Evolutionary conservation across 371 early-diverging fungal genomes (phyloP).

Genomic region (Mortierella sp.): DNA sequence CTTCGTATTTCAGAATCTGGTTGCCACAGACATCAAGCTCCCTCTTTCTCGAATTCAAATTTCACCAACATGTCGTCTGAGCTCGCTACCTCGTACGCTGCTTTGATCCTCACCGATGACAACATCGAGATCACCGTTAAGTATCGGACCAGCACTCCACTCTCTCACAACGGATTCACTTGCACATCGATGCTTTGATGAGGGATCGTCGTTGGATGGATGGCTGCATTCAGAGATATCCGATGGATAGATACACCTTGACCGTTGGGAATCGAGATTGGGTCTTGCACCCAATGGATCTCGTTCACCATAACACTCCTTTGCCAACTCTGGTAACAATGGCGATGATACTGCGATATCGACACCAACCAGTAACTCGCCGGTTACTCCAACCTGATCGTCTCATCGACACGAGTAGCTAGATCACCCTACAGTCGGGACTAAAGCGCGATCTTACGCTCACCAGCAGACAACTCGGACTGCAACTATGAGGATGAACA

Average conservation of each 20-base stretch:
- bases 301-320: no score
- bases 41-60: conserved; percentile 44
- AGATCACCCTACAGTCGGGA: no score
- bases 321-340: no score
- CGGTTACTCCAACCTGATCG: no score
- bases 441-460: no score
- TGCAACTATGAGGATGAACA: no score
- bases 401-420: no score
- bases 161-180: not conserved
- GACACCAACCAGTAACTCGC: no score
- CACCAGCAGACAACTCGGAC: no score
- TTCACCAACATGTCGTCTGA: conserved; percentile 64
- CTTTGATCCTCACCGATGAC: conserved; percentile 98
- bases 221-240: conserved; percentile 8
- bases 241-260: not conserved
- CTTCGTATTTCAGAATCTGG: conserved; percentile 1
- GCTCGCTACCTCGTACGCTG: conserved; percentile 95
- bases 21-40: not conserved
- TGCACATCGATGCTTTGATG: conserved; percentile 3
- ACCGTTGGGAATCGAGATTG: not conserved
- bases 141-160: conserved; percentile 51
- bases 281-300: not conserved
- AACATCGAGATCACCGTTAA: conserved; percentile 94
- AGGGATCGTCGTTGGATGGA: conserved; percentile 35
- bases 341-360: no score